Evolutionary conservation across 169 alveolate genomes (phyloP), one percentile per base, ranked within the genome.

Genomic region (Eimeria maxima): DNA sequence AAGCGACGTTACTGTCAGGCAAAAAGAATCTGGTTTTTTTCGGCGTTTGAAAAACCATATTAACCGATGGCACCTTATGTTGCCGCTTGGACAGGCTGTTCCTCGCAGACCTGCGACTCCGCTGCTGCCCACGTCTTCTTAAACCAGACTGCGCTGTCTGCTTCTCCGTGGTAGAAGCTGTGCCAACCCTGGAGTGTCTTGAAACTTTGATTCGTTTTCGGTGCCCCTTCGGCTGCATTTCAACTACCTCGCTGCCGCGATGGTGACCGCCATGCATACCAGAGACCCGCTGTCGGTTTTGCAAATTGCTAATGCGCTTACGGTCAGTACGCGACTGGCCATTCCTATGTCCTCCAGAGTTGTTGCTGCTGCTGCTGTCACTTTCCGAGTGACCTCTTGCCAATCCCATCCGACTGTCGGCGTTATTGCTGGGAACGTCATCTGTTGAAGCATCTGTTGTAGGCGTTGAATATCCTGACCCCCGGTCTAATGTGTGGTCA

Each of bases 351-450:
- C 89, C 44, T 78, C 47, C 65, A 4, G 69, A 47, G 65, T 50
- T 42, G 65, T 50, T 42, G 63, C 89, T 78, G 89, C 69, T 47
- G 89, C 89, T 78, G 65, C 89, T 78, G 24, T 78, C 89, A 42
- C 89, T 78, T 45, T 44, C 89, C 42, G 65, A 78, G 89, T 10
- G 57, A 2, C 65, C 11, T 47, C 65, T 78, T 44, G 69, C 69
- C 89, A 45, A 11, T 22, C 24, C 65, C 89, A 78, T 18, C 67
- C 38, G 24, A 20, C 33, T 29, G 14, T 45, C 67, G 8, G 57
- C n/a, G 38, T 67, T 10, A 47, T 67, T 78, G 89, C 89, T 44
- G 69, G 57, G 89, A 4, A n/a, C 24, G 42, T 78, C 89, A 33
- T 78, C 57, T 42, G 50, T n/a, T 42, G 14, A 18, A 27, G 65